Percentiles rank a stretch among this genome's conserved stretches.
phyloP scores from a whole-genome alignment of 108 stramenopile species.

The Cyclotella baltica region DNA sequence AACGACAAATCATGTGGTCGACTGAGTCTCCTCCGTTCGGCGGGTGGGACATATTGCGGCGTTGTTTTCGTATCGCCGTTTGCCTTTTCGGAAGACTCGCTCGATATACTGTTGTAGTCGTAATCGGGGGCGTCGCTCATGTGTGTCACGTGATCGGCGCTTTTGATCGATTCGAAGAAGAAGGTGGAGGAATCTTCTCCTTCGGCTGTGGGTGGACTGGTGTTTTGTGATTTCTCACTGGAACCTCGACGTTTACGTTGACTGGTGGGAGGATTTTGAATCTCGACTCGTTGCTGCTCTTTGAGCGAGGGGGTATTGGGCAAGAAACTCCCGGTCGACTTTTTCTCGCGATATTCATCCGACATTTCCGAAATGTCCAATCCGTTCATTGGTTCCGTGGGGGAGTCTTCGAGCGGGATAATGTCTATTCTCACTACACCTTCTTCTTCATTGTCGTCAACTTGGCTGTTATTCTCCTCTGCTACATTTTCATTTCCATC shows the following conservation, averaged over 20 bases:
- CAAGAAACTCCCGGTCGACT: background rate
- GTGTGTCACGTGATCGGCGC: constrained; percentile 18
- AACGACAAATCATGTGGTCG: background rate
- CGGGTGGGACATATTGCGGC: constrained; percentile 1
- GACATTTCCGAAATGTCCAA: background rate
- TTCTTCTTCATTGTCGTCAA: background rate
- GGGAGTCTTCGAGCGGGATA: background rate
- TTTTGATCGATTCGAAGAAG: constrained; percentile 6
- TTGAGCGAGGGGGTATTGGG: too few relatives aligned
- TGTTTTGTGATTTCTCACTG: background rate
- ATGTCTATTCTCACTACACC: constrained; percentile 3
- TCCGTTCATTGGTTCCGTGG: background rate
- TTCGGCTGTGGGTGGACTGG: too few relatives aligned
- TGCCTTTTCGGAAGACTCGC: background rate
- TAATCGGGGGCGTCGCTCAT: constrained; percentile 22
- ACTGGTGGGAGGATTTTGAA: constrained; percentile 1
- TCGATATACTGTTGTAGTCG: constrained; percentile 18
- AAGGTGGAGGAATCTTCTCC: background rate
- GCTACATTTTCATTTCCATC: background rate
- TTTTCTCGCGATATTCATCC: background rate
- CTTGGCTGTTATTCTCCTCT: background rate
- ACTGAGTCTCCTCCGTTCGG: constrained; percentile 5
- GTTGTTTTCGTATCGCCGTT: background rate
- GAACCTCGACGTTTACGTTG: background rate
- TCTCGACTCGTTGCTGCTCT: background rate